These are phyloP conservation scores for Podospora anserina DNA, from an alignment of 495 filamentous ascomycete species.

Conservation along the genomic window DNA sequence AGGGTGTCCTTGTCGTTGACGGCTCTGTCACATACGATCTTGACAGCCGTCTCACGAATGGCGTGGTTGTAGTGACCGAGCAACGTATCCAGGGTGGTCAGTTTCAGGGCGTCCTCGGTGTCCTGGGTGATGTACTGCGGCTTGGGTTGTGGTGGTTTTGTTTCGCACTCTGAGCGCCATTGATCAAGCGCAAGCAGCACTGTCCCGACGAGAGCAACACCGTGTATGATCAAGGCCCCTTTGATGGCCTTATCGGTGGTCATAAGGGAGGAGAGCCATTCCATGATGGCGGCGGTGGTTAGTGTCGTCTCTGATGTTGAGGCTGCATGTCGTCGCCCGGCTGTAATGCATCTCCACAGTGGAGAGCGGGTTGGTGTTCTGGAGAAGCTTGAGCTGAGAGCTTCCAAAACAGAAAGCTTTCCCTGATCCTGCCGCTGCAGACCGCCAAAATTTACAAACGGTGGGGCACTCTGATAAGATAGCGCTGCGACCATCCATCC, in stretches of 20 bases:
- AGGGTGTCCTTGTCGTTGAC: slow-evolving; percentile 44
- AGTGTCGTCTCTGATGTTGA: slow-evolving; percentile 8
- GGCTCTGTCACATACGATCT: slow-evolving; percentile 52
- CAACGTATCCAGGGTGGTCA: slow-evolving; percentile 49
- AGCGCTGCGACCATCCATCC: slow-evolving; percentile 12
- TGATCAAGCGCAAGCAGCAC: slow-evolving; percentile 41
- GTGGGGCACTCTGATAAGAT: slow-evolving; percentile 36
- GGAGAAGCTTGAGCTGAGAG: background rate
- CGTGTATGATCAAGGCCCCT: slow-evolving; percentile 38
- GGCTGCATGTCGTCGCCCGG: background rate
- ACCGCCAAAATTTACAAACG: slow-evolving; percentile 31
- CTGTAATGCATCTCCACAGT: background rate
- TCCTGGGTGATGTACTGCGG: slow-evolving; percentile 58
- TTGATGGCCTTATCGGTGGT: slow-evolving; percentile 46
- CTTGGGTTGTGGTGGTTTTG: slow-evolving; percentile 49
- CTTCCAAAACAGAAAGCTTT: background rate
- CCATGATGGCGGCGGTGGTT: slow-evolving; percentile 28
- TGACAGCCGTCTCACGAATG: slow-evolving; percentile 51
- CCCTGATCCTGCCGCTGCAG: slow-evolving; percentile 17
- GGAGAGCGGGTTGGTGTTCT: background rate
- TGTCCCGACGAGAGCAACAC: slow-evolving; percentile 34
- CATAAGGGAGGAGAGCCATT: slow-evolving; percentile 30
- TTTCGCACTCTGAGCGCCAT: slow-evolving; percentile 47
- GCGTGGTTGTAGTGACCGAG: slow-evolving; percentile 51
- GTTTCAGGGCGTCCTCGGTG: slow-evolving; percentile 54